A percentile compares a stretch with the other conserved stretches of the same genome.
phyloP scores from a whole-genome alignment of 352 stramenopile species.

The Aphanomyces stellatus region DNA sequence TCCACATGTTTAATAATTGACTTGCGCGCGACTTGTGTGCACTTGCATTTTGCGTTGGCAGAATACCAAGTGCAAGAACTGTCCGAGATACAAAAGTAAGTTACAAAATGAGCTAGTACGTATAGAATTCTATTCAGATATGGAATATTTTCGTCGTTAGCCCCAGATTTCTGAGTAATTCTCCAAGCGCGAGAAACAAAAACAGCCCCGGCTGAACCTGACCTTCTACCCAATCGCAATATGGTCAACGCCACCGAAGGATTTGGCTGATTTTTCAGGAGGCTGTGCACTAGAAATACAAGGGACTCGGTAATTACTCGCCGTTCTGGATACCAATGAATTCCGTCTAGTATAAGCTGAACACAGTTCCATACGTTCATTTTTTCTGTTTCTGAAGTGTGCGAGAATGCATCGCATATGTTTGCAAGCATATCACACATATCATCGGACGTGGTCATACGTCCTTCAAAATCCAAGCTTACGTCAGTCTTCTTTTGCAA shows the following conservation, averaged over 20 bases:
- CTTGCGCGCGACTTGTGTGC: neutral
- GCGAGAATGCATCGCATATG: neutral
- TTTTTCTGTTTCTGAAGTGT: neutral
- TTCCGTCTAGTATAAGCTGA: neutral
- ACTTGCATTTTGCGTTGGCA: neutral
- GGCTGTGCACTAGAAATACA: neutral
- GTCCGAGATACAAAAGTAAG: neutral
- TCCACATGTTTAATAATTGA: neutral
- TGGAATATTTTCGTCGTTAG: neutral
- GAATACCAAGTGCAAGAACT: neutral
- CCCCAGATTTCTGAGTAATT: neutral
- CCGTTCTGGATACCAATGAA: neutral
- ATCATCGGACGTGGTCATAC: neutral
- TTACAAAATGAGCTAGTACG: neutral
- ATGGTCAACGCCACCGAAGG: neutral
- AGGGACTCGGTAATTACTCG: neutral
- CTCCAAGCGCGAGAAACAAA: neutral
- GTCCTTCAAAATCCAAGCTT: no score
- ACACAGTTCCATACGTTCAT: constrained; percentile 6
- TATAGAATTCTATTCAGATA: neutral
- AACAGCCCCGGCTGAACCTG: neutral
- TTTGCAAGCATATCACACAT: constrained; percentile 1
- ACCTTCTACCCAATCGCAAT: neutral
- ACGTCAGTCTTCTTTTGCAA: neutral
- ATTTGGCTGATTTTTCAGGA: neutral